Evolutionary conservation across 1,284 basidiomycete species (phyloP).

Genomic region (Neonothopanus nambi): DNA sequence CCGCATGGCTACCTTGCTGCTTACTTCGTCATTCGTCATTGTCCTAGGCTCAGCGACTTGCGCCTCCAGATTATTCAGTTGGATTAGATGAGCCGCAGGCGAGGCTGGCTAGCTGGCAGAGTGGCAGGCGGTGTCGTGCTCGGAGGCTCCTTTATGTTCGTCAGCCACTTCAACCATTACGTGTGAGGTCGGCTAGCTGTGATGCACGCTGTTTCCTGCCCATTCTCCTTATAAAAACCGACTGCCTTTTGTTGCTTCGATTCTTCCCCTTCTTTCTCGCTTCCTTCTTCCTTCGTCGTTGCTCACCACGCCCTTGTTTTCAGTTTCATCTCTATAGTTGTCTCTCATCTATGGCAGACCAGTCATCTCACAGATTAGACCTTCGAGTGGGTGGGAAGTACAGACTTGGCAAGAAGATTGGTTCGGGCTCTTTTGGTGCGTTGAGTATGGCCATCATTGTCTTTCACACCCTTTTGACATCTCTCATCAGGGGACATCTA

Average conservation of each 20-base stretch:
- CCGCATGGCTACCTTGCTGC: neutral
- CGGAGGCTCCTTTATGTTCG: neutral
- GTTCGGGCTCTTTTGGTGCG: slow-evolving; percentile 96
- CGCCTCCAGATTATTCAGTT: neutral
- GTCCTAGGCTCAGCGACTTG: neutral
- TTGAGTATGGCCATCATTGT: slow-evolving; percentile 6
- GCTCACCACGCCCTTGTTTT: neutral
- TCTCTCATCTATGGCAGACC: slow-evolving; percentile 58
- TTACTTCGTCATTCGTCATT: neutral
- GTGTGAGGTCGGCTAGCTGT: slow-evolving; percentile 12
- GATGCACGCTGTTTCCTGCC: slow-evolving; percentile 11
- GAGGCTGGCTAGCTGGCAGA: neutral
- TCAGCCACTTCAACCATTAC: slow-evolving; percentile 7
- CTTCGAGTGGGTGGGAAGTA: slow-evolving; percentile 98
- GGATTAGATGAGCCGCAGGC: neutral
- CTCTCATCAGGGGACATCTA: slow-evolving; percentile 83
- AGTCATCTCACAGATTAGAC: slow-evolving; percentile 78
- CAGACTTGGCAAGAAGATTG: slow-evolving; percentile 99
- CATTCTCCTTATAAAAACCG: slow-evolving; percentile 4
- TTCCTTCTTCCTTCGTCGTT: neutral
- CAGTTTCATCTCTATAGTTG: slow-evolving; percentile 4
- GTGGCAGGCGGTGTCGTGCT: neutral
- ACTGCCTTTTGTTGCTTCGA: neutral
- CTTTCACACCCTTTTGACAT: slow-evolving; percentile 4
- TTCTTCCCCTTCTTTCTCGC: neutral